Conservation (phyloP, 2,329 filamentous ascomycete genomes). For the Colletotrichum tamarilloi region DNA sequence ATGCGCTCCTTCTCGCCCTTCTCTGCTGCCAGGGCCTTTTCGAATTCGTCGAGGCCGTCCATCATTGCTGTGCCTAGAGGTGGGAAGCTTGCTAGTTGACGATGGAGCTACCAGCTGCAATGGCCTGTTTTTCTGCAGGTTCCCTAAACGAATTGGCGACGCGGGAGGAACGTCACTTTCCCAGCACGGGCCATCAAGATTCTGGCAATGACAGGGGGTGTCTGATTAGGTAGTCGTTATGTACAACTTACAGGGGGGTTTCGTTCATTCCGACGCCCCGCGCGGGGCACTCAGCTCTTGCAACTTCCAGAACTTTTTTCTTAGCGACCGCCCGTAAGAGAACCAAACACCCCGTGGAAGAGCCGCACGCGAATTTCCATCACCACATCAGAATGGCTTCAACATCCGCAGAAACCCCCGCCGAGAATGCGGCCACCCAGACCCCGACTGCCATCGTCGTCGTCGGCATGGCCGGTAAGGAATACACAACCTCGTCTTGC, state of each 20-base stretch:
- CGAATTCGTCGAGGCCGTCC: conserved; percentile 77
- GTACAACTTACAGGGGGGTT: conserved; percentile 4
- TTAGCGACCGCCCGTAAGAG: background rate
- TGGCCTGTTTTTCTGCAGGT: background rate
- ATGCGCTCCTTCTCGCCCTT: conserved; percentile 64
- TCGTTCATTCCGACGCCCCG: conserved; percentile 28
- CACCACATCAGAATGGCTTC: conserved; percentile 31
- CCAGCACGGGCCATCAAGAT: conserved; percentile 24
- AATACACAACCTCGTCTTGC: conserved; percentile 38
- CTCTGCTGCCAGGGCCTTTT: conserved; percentile 77
- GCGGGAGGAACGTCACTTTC: conserved; percentile 29
- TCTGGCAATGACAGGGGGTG: conserved; percentile 7
- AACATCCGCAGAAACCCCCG: conserved; percentile 38
- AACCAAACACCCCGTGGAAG: conserved; percentile 1
- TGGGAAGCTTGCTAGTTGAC: background rate
- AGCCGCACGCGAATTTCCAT: conserved; percentile 7
- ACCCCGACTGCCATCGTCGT: conserved; percentile 85
- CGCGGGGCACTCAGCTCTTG: conserved; percentile 35
- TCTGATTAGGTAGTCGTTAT: conserved; percentile 3
- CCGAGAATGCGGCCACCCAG: conserved; percentile 47
- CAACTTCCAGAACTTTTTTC: conserved; percentile 37
- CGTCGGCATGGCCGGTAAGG: conserved; percentile 90
- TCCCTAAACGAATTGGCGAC: conserved; percentile 8
- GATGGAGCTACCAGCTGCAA: background rate
- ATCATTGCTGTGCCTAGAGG: conserved; percentile 43